Conservation (phyloP, 352 stramenopile genomes). For the Phytophthora cactorum region DNA sequence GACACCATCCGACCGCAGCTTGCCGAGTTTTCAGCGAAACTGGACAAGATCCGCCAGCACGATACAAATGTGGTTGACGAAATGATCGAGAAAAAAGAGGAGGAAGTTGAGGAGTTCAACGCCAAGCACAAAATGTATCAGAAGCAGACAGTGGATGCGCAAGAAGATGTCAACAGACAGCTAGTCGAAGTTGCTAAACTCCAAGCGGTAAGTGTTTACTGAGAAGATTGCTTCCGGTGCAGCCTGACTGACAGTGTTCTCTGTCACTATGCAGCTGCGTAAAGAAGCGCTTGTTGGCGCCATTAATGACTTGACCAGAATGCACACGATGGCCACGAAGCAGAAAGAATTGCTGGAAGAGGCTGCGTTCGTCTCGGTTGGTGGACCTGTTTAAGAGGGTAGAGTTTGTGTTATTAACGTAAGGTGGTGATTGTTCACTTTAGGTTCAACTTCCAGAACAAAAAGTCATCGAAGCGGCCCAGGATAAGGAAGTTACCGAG, state of each 20-base stretch:
- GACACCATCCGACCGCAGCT: slow-evolving; percentile 60
- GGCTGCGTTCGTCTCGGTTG: slow-evolving; percentile 78
- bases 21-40: slow-evolving; percentile 51
- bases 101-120: slow-evolving; percentile 56
- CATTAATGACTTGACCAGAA: slow-evolving; percentile 67
- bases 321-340: slow-evolving; percentile 70
- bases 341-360: slow-evolving; percentile 80
- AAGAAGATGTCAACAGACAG: slow-evolving; percentile 68
- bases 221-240: not conserved
- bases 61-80: slow-evolving; percentile 62
- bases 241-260: not conserved
- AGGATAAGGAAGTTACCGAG: slow-evolving; percentile 66
- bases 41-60: slow-evolving; percentile 70
- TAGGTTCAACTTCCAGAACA: slow-evolving; percentile 79
- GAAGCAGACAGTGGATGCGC: slow-evolving; percentile 56
- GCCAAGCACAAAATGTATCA: slow-evolving; percentile 69
- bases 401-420: not conserved
- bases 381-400: slow-evolving; percentile 7
- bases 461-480: slow-evolving; percentile 79
- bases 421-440: not conserved
- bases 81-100: slow-evolving; percentile 64
- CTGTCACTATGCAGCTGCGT: slow-evolving; percentile 46
- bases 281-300: slow-evolving; percentile 77
- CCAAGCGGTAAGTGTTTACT: slow-evolving; percentile 51
- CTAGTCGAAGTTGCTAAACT: slow-evolving; percentile 73